Evolutionary conservation across 441 rosid genomes (phyloP).

Genomic region (Pelargonium australe): DNA sequence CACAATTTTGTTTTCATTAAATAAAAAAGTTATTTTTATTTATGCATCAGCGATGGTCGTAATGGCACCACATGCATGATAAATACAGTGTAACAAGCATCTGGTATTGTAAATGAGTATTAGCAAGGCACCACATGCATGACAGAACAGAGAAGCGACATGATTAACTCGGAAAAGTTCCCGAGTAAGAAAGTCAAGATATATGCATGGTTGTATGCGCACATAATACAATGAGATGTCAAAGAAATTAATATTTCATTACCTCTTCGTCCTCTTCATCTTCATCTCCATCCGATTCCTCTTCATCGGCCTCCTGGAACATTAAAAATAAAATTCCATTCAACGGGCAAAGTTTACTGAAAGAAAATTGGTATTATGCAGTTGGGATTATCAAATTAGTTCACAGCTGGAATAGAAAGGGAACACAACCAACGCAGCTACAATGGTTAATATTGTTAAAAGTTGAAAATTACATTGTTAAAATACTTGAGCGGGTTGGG

Average conservation of each 20-base stretch:
- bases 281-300: conserved; percentile 24
- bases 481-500: conserved; percentile 34
- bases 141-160: background rate
- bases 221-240: background rate
- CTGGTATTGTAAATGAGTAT: too few species aligned
- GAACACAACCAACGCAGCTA: background rate
- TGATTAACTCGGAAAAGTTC: too few species aligned
- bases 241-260: background rate
- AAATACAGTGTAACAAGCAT: background rate
- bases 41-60: background rate
- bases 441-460: background rate
- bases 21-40: background rate
- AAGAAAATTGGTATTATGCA: background rate
- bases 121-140: background rate
- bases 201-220: background rate
- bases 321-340: background rate
- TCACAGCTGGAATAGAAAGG: background rate
- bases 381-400: background rate
- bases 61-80: background rate
- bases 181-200: background rate
- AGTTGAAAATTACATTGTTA: conserved; percentile 22
- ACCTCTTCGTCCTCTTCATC: conserved; percentile 26
- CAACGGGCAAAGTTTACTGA: too few species aligned
- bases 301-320: conserved; percentile 27
- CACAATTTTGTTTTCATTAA: background rate